phyloP scores from a whole-genome alignment of 192 early-diverging fungal species.

The Obelidium mucronatum region DNA sequence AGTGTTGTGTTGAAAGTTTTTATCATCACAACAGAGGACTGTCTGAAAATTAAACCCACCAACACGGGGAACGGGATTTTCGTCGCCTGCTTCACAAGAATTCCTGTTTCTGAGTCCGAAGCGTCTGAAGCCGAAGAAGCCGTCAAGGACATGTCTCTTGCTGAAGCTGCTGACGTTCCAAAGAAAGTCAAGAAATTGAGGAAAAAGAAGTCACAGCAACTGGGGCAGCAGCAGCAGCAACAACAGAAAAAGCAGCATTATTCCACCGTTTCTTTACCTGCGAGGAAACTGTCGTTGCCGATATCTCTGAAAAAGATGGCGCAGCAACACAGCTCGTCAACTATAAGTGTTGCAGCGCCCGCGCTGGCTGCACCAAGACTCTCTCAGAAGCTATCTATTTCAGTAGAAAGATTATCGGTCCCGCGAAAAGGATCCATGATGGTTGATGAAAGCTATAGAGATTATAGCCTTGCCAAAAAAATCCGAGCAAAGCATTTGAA shows the following conservation, averaged over 20 bases:
- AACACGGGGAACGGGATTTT: slow-evolving; percentile 90
- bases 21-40: slow-evolving; percentile 48
- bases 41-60: slow-evolving; percentile 57
- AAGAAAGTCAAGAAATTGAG: slow-evolving; percentile 24
- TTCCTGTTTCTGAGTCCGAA: slow-evolving; percentile 2
- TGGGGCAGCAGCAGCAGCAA: no score
- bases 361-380: neutral
- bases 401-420: slow-evolving; percentile 25
- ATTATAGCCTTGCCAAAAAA: neutral
- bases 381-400: slow-evolving; percentile 27
- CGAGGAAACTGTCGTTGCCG: neutral
- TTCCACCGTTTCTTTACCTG: neutral
- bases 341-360: neutral
- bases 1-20: slow-evolving; percentile 32
- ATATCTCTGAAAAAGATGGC: neutral
- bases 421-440: neutral
- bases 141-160: neutral
- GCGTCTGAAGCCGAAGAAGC: slow-evolving; percentile 15
- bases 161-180: neutral
- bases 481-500: slow-evolving; percentile 13
- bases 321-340: neutral
- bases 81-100: slow-evolving; percentile 77
- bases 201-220: slow-evolving; percentile 6
- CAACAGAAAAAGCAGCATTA: no score
- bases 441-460: slow-evolving; percentile 8